Evolutionary conservation across 306 rosid genomes (phyloP).

Genomic region (Dryas alaskensis): DNA sequence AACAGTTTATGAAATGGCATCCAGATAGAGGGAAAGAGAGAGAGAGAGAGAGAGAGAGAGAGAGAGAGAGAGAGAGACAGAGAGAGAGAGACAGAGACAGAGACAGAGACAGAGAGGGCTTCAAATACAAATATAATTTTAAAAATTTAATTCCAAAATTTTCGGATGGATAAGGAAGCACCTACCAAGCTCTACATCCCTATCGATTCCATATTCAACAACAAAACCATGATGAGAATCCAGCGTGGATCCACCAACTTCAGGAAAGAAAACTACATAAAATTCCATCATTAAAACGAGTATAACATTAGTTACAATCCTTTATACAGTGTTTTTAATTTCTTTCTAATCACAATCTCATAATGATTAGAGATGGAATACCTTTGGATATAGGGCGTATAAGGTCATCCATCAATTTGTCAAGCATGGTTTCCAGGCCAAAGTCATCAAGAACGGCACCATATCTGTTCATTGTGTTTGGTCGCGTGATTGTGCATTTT

Average conservation of each 20-base stretch:
- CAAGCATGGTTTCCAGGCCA: conserved; percentile 84
- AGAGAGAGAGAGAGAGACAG: too few relatives aligned
- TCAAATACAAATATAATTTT: not conserved
- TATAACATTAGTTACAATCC: conserved; percentile 9
- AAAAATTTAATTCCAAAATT: not conserved
- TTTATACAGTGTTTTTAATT: not conserved
- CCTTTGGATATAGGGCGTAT: conserved; percentile 75
- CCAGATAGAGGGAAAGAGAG: too few relatives aligned
- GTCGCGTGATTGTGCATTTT: conserved; percentile 81
- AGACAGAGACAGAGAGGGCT: not conserved
- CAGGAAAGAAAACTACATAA: conserved; percentile 76
- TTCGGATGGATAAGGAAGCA: not conserved
- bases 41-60: not conserved
- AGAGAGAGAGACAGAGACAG: not conserved
- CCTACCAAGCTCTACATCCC: conserved; percentile 93
- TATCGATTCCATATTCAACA: conserved; percentile 84
- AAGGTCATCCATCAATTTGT: conserved; percentile 68
- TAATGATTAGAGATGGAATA: conserved; percentile 17
- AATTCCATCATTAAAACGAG: conserved; percentile 31
- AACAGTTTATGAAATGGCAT: too few relatives aligned
- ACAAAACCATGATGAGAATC: conserved; percentile 97
- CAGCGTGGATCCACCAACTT: conserved; percentile 85
- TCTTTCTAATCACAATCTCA: conserved; percentile 18
- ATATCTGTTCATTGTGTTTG: conserved; percentile 83
- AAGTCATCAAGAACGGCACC: conserved; percentile 98